A percentile compares a stretch with the other conserved stretches of the same genome.
Evolutionary conservation across 1,284 basidiomycete species (phyloP).

Genomic region (Peniophora sp.): DNA sequence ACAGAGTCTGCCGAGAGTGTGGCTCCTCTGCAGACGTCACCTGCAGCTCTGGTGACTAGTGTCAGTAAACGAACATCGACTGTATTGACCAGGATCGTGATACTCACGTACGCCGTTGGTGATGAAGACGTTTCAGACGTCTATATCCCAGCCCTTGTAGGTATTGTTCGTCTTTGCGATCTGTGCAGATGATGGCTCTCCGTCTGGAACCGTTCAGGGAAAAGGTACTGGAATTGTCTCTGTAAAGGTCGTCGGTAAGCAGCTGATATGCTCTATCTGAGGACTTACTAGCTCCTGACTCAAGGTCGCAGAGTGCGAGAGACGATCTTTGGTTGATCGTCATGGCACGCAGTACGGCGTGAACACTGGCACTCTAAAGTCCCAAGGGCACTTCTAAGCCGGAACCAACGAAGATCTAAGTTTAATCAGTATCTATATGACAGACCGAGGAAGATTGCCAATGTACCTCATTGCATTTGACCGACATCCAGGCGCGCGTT

Average conservation of each 20-base stretch:
- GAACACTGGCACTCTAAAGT: too few relatives aligned
- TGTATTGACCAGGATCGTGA: not conserved
- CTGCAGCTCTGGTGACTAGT: constrained; percentile 26
- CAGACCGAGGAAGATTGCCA: too few relatives aligned
- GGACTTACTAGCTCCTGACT: constrained; percentile 44
- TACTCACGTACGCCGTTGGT: constrained; percentile 57
- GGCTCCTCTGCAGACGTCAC: constrained; percentile 67
- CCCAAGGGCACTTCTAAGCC: not conserved
- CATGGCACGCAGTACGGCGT: constrained; percentile 27
- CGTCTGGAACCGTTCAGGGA: constrained; percentile 40
- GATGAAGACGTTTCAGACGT: constrained; percentile 53
- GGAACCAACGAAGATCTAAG: constrained; percentile 42
- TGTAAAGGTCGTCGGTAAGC: constrained; percentile 16
- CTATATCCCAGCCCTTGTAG: constrained; percentile 58
- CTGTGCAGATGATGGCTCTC: constrained; percentile 23
- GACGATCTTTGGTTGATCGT: constrained; percentile 41
- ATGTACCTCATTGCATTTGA: constrained; percentile 31
- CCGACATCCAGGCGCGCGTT: constrained; percentile 53
- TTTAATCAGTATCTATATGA: not conserved
- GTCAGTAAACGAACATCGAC: not conserved
- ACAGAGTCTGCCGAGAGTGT: constrained; percentile 54
- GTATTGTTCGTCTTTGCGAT: constrained; percentile 34
- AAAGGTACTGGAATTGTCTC: constrained; percentile 58
- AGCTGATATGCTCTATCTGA: not conserved
- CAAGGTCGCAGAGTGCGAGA: constrained; percentile 50